phyloP scores from a whole-genome alignment of 2,329 filamentous ascomycete genomes.

The Neobulgaria alba region DNA sequence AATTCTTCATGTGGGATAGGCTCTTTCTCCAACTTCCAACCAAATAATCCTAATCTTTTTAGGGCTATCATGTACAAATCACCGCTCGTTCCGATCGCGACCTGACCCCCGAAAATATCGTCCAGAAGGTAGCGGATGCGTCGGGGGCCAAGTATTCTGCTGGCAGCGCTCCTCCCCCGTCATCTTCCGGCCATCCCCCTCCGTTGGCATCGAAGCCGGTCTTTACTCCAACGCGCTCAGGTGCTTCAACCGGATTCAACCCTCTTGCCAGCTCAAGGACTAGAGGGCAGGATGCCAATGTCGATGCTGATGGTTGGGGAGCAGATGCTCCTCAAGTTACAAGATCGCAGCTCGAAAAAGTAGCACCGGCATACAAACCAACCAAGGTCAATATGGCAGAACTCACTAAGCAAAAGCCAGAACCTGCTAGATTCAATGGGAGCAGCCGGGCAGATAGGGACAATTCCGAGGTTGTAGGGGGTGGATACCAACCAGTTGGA shows the following conservation, averaged over 20 bases:
- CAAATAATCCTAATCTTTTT: constrained; percentile 11
- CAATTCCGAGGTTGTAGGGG: constrained; percentile 61
- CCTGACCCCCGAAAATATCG: constrained; percentile 76
- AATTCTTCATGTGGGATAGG: constrained; percentile 62
- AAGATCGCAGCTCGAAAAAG: constrained; percentile 81
- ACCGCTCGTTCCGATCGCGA: constrained; percentile 88
- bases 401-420: constrained; percentile 62
- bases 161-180: constrained; percentile 51
- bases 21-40: background rate
- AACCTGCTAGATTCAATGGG: constrained; percentile 49
- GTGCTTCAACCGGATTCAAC: constrained; percentile 47
- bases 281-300: constrained; percentile 43
- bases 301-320: constrained; percentile 89
- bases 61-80: constrained; percentile 95
- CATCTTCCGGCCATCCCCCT: constrained; percentile 37
- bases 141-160: constrained; percentile 91
- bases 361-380: constrained; percentile 85
- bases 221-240: constrained; percentile 65
- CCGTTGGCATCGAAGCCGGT: constrained; percentile 81
- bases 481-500: constrained; percentile 86
- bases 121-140: constrained; percentile 89
- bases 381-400: constrained; percentile 92
- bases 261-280: constrained; percentile 59
- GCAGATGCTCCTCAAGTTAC: constrained; percentile 86
- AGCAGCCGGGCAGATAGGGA: constrained; percentile 38